Evolutionary conservation across 352 stramenopile species (phyloP).

Genomic region (Plasmopara viticola): DNA sequence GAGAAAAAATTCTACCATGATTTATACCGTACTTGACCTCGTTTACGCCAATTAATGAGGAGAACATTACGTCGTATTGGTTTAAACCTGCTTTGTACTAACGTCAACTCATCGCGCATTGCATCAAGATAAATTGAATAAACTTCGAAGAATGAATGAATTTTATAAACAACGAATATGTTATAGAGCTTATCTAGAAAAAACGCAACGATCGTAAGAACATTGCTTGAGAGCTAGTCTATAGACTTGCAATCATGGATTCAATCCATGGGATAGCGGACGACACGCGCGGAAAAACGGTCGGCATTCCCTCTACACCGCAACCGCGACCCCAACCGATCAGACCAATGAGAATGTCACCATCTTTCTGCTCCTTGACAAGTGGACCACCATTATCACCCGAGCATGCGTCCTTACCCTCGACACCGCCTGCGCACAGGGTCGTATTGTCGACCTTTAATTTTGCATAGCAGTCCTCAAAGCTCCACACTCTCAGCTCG

Average conservation of each 20-base stretch:
- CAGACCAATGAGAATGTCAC: background rate
- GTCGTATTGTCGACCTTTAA: background rate
- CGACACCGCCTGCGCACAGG: background rate
- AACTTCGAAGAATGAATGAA: too few species aligned
- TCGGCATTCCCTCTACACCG: background rate
- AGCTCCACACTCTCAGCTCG: background rate
- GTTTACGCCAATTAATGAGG: too few species aligned
- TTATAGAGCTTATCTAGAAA: too few species aligned
- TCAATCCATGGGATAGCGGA: background rate
- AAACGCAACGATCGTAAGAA: too few species aligned
- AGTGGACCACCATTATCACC: background rate
- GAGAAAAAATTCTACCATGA: too few species aligned
- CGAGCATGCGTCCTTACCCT: background rate
- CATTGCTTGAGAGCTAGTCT: too few species aligned
- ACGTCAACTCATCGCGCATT: too few species aligned
- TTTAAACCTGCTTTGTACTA: too few species aligned
- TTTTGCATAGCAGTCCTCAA: background rate
- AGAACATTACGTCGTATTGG: too few species aligned
- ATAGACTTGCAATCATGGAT: background rate
- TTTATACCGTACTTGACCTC: too few species aligned
- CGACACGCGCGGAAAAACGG: background rate
- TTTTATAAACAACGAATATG: too few species aligned
- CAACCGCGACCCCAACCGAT: background rate
- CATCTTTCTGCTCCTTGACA: background rate
- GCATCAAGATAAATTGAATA: too few species aligned